These are phyloP conservation scores for Beverwykella pulmonaria DNA, from an alignment of 495 filamentous ascomycete genomes.

Conservation along the genomic window DNA sequence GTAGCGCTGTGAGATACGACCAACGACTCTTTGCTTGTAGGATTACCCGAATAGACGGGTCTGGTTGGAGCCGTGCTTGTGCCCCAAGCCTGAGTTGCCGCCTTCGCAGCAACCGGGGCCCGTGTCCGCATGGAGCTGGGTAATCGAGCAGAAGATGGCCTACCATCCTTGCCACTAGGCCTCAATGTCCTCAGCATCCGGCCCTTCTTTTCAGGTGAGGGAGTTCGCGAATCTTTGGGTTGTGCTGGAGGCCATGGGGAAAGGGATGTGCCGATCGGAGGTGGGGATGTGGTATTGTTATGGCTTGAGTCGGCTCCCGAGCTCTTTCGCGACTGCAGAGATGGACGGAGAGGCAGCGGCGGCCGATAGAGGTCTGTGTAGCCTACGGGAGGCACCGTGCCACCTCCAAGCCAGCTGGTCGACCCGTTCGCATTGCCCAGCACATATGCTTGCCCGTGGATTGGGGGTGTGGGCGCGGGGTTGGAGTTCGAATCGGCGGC, in stretches of 20 bases:
- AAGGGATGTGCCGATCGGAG: constrained; percentile 23
- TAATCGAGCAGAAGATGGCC: constrained; percentile 48
- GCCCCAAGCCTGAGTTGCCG: constrained; percentile 82
- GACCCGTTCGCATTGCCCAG: constrained; percentile 30
- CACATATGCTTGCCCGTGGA: neutral
- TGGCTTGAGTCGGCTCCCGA: constrained; percentile 49
- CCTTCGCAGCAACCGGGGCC: constrained; percentile 69
- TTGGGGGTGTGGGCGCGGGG: constrained; percentile 29
- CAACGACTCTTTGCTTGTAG: constrained; percentile 10
- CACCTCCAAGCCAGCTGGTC: constrained; percentile 70
- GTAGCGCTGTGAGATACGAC: neutral
- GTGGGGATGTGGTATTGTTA: neutral
- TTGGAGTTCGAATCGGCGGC: constrained; percentile 28
- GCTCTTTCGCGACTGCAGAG: constrained; percentile 53
- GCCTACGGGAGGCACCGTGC: constrained; percentile 75
- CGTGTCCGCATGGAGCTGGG: constrained; percentile 36
- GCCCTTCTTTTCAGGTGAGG: constrained; percentile 80
- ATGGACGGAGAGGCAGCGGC: constrained; percentile 65
- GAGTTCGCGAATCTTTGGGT: constrained; percentile 62
- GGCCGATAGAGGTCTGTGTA: constrained; percentile 76
- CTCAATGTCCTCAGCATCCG: constrained; percentile 84
- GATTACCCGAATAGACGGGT: constrained; percentile 11
- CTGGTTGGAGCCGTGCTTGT: constrained; percentile 11
- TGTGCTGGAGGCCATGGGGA: constrained; percentile 41
- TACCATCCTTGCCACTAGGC: constrained; percentile 61